These are phyloP conservation scores for Yarrowia bubula DNA, from an alignment of 805 yeast genomes.

Conservation along the genomic window DNA sequence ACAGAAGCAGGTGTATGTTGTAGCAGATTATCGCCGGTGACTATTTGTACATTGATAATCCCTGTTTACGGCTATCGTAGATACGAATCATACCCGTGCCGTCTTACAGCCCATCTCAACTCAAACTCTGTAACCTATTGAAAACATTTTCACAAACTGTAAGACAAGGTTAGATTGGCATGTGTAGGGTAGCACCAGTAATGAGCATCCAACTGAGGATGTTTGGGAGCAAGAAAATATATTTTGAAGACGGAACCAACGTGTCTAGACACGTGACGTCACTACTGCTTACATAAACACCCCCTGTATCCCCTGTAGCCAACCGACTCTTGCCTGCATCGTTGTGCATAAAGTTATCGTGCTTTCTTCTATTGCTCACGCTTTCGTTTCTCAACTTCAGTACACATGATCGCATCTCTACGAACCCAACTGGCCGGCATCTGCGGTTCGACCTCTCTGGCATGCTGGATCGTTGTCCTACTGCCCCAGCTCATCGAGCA, in stretches of 20 bases:
- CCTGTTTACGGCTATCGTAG: no score
- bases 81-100: no score
- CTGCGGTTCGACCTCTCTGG: conserved; percentile 67
- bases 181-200: no score
- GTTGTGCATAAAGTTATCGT: not conserved
- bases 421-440: conserved; percentile 50
- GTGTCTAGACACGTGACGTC: not conserved
- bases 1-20: no score
- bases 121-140: not conserved
- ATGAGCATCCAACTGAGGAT: no score
- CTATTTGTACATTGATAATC: no score
- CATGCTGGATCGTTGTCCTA: conserved; percentile 75
- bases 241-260: no score
- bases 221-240: no score
- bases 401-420: not conserved
- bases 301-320: not conserved
- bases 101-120: no score
- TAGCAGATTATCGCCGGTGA: no score
- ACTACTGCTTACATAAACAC: not conserved
- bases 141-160: not conserved
- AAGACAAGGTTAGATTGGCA: not conserved
- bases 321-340: not conserved
- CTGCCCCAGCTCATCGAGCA: conserved; percentile 79
- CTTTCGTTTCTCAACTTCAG: no score
- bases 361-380: not conserved